Evolutionary conservation across 176 grass and related monocot genomes (phyloP), one percentile per base, ranked within the genome.

Genomic region (Olyra latifolia): DNA sequence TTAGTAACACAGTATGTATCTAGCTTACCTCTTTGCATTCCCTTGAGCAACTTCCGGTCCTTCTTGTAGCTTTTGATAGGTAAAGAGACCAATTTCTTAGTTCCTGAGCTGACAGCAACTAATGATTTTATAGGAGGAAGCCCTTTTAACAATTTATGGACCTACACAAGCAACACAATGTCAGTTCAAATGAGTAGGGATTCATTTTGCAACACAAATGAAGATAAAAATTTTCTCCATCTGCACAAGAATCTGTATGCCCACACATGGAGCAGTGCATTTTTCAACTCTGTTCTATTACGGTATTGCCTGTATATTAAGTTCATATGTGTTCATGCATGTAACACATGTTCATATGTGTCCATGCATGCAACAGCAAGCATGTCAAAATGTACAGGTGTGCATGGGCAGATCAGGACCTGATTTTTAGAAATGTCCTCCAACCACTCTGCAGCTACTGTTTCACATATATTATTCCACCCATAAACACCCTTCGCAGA

Each of bases 361-460:
- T 69, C 4, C 47, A 17, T 55, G 19, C 54, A 53, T 41, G 45
- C 13, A 80, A 79, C 4, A 83, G 52, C 19, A 54, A 58, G 35
- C 67, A 68, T 74, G 24, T 62, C 53, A 14, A 59, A 29, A 84
- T 67, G 43, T 80, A 88, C 24, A 80, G 20, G 23, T 40, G 44
- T 65, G 48, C 29, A 74, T 44, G 46, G 58, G 72, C 58, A 74
- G 41, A 81, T 38, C 55, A 89, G 61, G 74, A 99, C 96, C 96
- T 99, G 96, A 69, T 99, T 95, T 71, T 95, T 91, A 55, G 96
- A 94, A 81, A 99, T 95, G 62, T 99, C 96, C 80, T 99, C 96
- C 77, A 99, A 87, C 96, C 92, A 99, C 41, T 93, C 96, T 1
- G 84, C 90, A 79, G 89, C 78, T 81, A 99, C 82, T 75, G 86